Base-by-base conservation (phyloP, 1,284 basidiomycete genomes). In the Pseudozyma tsukubaensis region DNA sequence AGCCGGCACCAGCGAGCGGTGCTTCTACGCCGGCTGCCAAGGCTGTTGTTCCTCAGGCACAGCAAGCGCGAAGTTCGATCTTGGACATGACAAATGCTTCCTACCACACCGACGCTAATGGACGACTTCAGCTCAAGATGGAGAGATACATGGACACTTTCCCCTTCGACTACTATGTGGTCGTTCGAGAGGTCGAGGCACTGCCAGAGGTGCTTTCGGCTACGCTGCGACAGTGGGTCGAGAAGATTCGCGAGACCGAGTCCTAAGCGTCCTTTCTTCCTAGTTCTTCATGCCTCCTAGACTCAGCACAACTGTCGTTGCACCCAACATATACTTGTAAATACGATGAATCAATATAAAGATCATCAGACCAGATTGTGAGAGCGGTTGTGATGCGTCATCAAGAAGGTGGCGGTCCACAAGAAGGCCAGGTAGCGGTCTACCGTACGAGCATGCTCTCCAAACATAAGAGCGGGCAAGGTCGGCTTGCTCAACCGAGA, bases 141-240 rank as follows among this genome's bases (percentile, higher is more conserved):
- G 89, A 92, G 79, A 89, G 93, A 51, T 98, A 98, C 85, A 77
- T 84, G 50, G 94, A 98, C 83, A 92, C 93, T 4, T 99, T 99
- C 89, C 97, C 97, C 0, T 99, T 99, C 86, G 94, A 97, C 86
- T 97, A 97, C 85, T 99, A 95, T 78, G 92, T 98, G 52, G 92
- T 99, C 16, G 86, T 99, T 48, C 88, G 94, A 66, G 90, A 93
- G 79, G 94, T 97, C 42, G 94, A 97, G 85, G 90, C 94, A 5
- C 86, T 99, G 45, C 97, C 97, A 0, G 92, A 94, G 59, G 93
- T 98, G 13, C 86, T 99, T 69, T 89, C 92, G n/a, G 90, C 91
- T 45, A 97, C 94, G 1, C 87, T 99, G 64, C 91, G 94, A 77
- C 95, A 99, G 85, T 99, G 86, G 82, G 85, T 86, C 13, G 86